These are phyloP conservation scores for Cladosporium colombiae DNA, from an alignment of 2,329 filamentous ascomycete species.

Conservation along the genomic window DNA sequence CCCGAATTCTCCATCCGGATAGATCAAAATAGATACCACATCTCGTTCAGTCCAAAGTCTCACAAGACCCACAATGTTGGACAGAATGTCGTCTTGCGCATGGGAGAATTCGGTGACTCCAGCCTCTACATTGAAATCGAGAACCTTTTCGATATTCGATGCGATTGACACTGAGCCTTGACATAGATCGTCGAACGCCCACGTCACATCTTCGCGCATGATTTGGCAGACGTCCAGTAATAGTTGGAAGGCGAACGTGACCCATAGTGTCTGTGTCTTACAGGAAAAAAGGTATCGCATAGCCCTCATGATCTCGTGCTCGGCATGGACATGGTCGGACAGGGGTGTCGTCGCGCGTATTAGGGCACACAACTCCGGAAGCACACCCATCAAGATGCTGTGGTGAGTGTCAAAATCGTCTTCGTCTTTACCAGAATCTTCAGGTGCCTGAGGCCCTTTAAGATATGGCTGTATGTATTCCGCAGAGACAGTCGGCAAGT, in stretches of 20 bases:
- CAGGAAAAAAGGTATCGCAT: background rate
- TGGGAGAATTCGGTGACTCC: background rate
- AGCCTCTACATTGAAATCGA: background rate
- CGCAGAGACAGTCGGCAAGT: background rate
- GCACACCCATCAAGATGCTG: background rate
- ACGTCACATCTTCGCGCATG: background rate
- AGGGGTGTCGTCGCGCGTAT: background rate
- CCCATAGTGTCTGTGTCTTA: background rate
- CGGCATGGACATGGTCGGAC: background rate
- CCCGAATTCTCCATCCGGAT: too few relatives aligned
- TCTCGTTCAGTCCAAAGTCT: background rate
- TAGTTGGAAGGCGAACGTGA: background rate
- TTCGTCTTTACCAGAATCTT: background rate
- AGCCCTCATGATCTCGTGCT: constrained; percentile 10
- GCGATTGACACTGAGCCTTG: background rate
- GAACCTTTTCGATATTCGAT: background rate
- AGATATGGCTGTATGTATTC: background rate
- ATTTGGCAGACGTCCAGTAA: background rate
- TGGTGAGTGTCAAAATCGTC: background rate
- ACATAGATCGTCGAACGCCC: background rate
- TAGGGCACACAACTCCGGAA: constrained; percentile 5
- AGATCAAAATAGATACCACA: background rate
- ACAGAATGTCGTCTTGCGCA: background rate
- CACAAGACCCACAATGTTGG: background rate
- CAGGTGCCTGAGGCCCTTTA: background rate